Evolutionary conservation across 2,329 filamentous ascomycete genomes (phyloP).

Genomic region (Fusarium coffeatum): DNA sequence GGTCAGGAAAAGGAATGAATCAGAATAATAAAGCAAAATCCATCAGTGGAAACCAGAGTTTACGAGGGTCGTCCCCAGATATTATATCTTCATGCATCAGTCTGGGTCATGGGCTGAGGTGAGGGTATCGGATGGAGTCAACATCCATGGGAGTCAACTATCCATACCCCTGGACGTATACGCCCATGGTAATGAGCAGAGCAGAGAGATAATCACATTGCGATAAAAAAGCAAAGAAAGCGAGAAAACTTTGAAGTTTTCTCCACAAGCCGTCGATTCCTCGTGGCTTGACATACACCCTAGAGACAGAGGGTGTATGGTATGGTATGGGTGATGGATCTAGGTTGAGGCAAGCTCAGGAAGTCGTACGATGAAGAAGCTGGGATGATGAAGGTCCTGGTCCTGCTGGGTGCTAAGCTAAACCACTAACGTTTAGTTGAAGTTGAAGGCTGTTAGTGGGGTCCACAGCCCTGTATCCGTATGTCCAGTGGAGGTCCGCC

Average conservation of each 20-base stretch:
- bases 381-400: neutral
- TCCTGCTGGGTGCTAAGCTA: neutral
- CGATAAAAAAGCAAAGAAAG: slow-evolving; percentile 22
- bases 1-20: slow-evolving; percentile 8
- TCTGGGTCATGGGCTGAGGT: slow-evolving; percentile 7
- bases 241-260: slow-evolving; percentile 13
- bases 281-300: slow-evolving; percentile 31
- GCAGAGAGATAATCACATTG: slow-evolving; percentile 10
- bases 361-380: slow-evolving; percentile 7
- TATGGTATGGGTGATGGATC: neutral
- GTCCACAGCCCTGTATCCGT: slow-evolving; percentile 8
- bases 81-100: slow-evolving; percentile 40
- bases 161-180: slow-evolving; percentile 12
- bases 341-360: neutral
- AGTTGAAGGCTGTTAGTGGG: slow-evolving; percentile 14
- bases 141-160: neutral
- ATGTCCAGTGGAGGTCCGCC: neutral
- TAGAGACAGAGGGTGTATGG: slow-evolving; percentile 5
- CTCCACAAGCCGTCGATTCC: slow-evolving; percentile 48
- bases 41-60: neutral
- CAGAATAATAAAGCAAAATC: slow-evolving; percentile 13
- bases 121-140: slow-evolving; percentile 17
- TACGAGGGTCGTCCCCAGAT: slow-evolving; percentile 31
- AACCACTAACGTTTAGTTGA: neutral
- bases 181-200: slow-evolving; percentile 22